phyloP scores from a whole-genome alignment of 495 filamentous ascomycete species.

The Penicillium salamii region DNA sequence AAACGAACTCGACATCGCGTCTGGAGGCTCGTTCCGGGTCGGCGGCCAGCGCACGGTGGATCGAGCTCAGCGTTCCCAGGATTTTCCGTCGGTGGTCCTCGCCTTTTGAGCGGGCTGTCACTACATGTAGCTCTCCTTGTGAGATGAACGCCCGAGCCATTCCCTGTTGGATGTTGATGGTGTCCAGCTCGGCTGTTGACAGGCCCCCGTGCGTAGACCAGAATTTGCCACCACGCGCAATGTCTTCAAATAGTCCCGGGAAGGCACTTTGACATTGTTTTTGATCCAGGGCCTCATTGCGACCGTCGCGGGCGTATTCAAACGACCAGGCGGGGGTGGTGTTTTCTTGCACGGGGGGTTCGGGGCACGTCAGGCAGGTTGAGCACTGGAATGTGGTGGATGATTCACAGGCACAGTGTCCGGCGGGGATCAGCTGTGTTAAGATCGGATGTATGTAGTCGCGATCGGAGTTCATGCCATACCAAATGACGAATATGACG shows the following conservation, averaged over 20 bases:
- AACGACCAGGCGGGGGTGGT: conserved; percentile 32
- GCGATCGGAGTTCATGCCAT: conserved; percentile 39
- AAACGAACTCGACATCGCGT: conserved; percentile 63
- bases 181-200: conserved; percentile 30
- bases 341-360: conserved; percentile 11
- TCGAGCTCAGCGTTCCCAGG: conserved; percentile 42
- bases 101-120: conserved; percentile 30
- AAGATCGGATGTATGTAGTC: conserved; percentile 37
- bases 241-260: conserved; percentile 46
- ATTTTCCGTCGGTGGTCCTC: conserved; percentile 46
- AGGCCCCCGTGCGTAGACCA: conserved; percentile 29
- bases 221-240: conserved; percentile 32
- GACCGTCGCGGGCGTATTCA: conserved; percentile 31
- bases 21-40: conserved; percentile 41
- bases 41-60: conserved; percentile 43
- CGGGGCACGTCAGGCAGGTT: conserved; percentile 35
- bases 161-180: conserved; percentile 25
- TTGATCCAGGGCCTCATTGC: conserved; percentile 33
- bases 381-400: conserved; percentile 41
- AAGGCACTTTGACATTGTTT: conserved; percentile 44
- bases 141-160: conserved; percentile 38
- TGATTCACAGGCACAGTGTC: conserved; percentile 41
- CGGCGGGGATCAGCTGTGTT: conserved; percentile 40
- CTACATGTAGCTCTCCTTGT: conserved; percentile 36
- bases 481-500: conserved; percentile 32